These are phyloP conservation scores for Fagopyrum esculentum DNA, from an alignment of 148 eudicot genomes.

Conservation along the genomic window DNA sequence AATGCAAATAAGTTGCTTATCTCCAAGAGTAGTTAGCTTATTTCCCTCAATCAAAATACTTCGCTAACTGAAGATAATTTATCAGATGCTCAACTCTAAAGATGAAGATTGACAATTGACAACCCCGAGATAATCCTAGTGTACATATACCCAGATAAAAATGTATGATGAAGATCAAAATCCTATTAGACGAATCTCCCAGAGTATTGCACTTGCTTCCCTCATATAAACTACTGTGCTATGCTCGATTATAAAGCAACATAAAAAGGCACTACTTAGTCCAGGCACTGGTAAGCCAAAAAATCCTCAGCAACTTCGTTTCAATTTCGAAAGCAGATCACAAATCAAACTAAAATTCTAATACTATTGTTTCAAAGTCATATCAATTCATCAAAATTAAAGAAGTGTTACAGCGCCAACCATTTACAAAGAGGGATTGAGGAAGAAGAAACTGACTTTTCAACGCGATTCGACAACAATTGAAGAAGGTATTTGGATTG, in stretches of 20 bases:
- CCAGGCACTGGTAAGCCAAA: not conserved
- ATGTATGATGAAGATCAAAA: no score
- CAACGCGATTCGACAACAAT: slow-evolving; percentile 56
- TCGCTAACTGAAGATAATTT: not conserved
- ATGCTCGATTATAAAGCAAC: not conserved
- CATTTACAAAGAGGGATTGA: not conserved
- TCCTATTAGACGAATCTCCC: no score
- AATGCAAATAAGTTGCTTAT: not conserved
- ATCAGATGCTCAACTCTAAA: not conserved
- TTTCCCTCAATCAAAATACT: not conserved
- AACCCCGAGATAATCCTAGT: no score
- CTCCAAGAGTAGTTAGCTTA: not conserved
- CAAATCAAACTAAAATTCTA: not conserved
- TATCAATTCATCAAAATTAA: not conserved
- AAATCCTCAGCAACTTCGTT: not conserved
- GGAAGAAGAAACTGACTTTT: slow-evolving; percentile 39
- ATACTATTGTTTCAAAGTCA: not conserved
- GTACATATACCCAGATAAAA: no score
- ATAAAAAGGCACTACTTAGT: not conserved
- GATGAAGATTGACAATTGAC: not conserved
- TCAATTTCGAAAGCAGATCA: not conserved
- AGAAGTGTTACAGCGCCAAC: not conserved
- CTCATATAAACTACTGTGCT: no score
- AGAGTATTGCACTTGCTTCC: no score
- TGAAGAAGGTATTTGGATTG: slow-evolving; percentile 78